Evolutionary conservation across 495 filamentous ascomycete species (phyloP).

Genomic region (Cenococcum geophilum): DNA sequence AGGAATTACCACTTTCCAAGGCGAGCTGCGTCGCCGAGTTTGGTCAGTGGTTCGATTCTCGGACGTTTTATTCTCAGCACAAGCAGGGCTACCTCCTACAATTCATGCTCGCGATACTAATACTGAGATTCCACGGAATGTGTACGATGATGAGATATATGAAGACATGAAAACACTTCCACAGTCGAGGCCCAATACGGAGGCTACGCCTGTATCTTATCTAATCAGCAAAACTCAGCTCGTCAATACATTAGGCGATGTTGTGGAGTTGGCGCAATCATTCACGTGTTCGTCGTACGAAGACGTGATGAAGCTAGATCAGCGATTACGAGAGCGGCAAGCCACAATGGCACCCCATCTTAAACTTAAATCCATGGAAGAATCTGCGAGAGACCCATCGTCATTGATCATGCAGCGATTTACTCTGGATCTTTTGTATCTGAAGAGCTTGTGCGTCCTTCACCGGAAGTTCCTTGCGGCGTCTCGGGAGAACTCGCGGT

Average conservation of each 20-base stretch:
- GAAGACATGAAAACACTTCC: constrained; percentile 72
- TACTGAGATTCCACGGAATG: constrained; percentile 75
- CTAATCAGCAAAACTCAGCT: constrained; percentile 76
- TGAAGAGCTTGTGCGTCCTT: constrained; percentile 74
- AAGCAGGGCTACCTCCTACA: constrained; percentile 85
- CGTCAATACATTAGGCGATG: constrained; percentile 54
- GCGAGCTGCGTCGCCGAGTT: constrained; percentile 82
- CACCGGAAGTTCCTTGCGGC: constrained; percentile 76
- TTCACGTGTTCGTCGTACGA: constrained; percentile 59
- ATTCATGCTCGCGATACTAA: constrained; percentile 77
- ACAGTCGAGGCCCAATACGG: constrained; percentile 61
- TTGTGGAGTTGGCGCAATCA: constrained; percentile 49
- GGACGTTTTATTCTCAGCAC: constrained; percentile 86
- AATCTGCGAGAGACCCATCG: constrained; percentile 66
- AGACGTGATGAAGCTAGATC: constrained; percentile 69
- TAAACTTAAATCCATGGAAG: constrained; percentile 60
- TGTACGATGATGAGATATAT: constrained; percentile 90
- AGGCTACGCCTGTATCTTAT: constrained; percentile 82
- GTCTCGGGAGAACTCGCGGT: constrained; percentile 64
- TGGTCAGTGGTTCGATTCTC: constrained; percentile 79
- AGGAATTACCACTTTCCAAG: constrained; percentile 77
- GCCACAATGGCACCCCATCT: constrained; percentile 63
- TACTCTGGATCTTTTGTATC: constrained; percentile 72
- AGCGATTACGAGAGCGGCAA: constrained; percentile 61
- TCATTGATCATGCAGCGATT: constrained; percentile 76